These are phyloP conservation scores for Aureobasidium sp. DNA, from an alignment of 2,329 filamentous ascomycete species.

Conservation along the genomic window DNA sequence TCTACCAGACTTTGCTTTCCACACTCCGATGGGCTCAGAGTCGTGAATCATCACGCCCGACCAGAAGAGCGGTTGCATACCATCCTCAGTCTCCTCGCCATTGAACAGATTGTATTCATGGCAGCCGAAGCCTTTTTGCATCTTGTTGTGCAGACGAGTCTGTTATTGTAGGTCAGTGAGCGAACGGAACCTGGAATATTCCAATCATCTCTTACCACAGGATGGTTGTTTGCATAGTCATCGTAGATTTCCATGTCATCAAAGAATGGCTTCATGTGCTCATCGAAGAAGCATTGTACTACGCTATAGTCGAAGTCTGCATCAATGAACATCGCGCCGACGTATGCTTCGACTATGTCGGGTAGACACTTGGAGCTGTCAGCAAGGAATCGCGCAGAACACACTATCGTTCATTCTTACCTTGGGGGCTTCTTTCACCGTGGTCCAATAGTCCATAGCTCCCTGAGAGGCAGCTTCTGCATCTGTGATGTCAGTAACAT, in stretches of 20 bases:
- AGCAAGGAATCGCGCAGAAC: background rate
- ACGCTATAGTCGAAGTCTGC: conserved; percentile 66
- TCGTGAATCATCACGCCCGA: conserved; percentile 72
- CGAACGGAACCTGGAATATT: background rate
- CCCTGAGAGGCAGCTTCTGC: conserved; percentile 42
- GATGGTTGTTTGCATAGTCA: conserved; percentile 76
- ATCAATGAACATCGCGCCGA: conserved; percentile 90
- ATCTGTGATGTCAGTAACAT: conserved; percentile 50
- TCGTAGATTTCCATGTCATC: conserved; percentile 82
- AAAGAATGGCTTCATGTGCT: conserved; percentile 69
- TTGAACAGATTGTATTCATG: conserved; percentile 48
- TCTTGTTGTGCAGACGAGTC: conserved; percentile 57
- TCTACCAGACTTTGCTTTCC: conserved; percentile 47
- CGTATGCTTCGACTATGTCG: conserved; percentile 80
- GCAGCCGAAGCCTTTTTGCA: conserved; percentile 61
- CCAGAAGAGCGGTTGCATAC: conserved; percentile 42
- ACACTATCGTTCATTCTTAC: background rate
- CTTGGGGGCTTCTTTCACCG: conserved; percentile 59
- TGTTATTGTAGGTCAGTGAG: conserved; percentile 16
- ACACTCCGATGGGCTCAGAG: conserved; percentile 51
- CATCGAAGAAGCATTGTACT: conserved; percentile 70
- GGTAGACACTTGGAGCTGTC: conserved; percentile 47
- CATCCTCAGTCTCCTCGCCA: conserved; percentile 44
- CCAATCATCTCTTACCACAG: conserved; percentile 42
- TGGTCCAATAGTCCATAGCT: conserved; percentile 61